phyloP scores from a whole-genome alignment of 257 asterid genomes.

The Nicotiana sylvestris region DNA sequence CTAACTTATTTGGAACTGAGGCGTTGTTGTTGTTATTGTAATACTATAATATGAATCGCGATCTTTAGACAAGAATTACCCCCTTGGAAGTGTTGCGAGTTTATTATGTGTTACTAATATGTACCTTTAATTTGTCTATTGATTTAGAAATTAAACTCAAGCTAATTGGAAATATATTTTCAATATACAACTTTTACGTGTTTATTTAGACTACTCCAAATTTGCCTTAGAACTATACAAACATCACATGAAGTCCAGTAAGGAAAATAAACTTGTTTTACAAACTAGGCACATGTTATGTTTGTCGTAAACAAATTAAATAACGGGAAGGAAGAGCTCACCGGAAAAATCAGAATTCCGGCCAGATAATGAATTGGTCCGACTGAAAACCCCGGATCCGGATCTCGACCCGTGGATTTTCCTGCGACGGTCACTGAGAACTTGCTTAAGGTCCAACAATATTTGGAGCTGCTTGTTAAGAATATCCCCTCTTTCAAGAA shows the following conservation, averaged over 20 bases:
- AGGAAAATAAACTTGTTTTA: background rate
- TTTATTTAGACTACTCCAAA: background rate
- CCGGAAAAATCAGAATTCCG: constrained; percentile 66
- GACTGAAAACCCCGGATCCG: constrained; percentile 24
- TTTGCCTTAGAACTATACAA: background rate
- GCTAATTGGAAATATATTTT: background rate
- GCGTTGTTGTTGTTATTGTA: too few species aligned
- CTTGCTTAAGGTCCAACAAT: constrained; percentile 60
- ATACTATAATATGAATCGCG: background rate
- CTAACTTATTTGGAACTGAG: too few species aligned
- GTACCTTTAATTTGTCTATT: too few species aligned
- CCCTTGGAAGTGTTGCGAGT: too few species aligned
- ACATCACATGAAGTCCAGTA: background rate
- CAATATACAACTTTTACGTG: background rate
- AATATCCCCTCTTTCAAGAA: constrained; percentile 69
- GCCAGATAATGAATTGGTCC: constrained; percentile 25
- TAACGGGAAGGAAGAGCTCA: constrained; percentile 19
- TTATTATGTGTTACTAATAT: too few species aligned
- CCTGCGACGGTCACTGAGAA: constrained; percentile 47
- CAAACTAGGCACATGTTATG: background rate
- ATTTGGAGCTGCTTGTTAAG: constrained; percentile 71
- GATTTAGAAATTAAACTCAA: background rate
- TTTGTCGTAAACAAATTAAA: background rate
- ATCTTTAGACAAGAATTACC: background rate
- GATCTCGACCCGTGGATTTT: constrained; percentile 25